These are phyloP conservation scores for Astrothelium macrocarpum DNA, from an alignment of 495 filamentous ascomycete species.

Conservation along the genomic window DNA sequence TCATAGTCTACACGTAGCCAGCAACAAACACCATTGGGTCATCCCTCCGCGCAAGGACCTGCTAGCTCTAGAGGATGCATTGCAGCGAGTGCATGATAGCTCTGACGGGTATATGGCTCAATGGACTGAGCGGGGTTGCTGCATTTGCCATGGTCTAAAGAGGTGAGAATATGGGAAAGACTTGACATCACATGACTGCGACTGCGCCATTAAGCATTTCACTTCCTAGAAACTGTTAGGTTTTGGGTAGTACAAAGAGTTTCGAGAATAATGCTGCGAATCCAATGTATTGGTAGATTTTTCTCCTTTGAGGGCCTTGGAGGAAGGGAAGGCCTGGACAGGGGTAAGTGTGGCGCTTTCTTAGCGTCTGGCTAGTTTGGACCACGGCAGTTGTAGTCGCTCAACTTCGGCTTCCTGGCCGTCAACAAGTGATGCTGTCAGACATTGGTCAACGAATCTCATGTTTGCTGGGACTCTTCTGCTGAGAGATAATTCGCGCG, in stretches of 20 bases:
- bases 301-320: background rate
- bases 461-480: background rate
- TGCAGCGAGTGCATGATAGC: constrained; percentile 1
- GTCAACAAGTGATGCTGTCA: background rate
- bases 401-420: background rate
- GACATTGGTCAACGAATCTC: background rate
- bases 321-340: background rate
- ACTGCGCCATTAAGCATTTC: constrained; percentile 2
- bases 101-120: background rate
- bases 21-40: background rate
- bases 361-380: background rate
- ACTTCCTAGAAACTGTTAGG: background rate
- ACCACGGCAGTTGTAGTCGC: background rate
- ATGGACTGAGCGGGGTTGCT: background rate
- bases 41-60: background rate
- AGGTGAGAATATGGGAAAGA: background rate
- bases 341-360: background rate
- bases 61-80: constrained; percentile 2
- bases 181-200: background rate
- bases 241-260: background rate
- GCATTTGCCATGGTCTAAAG: background rate
- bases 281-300: background rate
- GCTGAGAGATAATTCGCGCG: background rate
- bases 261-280: constrained; percentile 1
- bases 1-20: background rate